phyloP scores from a whole-genome alignment of 768 basidiomycete genomes.

The Hirschioporus abietinus region DNA sequence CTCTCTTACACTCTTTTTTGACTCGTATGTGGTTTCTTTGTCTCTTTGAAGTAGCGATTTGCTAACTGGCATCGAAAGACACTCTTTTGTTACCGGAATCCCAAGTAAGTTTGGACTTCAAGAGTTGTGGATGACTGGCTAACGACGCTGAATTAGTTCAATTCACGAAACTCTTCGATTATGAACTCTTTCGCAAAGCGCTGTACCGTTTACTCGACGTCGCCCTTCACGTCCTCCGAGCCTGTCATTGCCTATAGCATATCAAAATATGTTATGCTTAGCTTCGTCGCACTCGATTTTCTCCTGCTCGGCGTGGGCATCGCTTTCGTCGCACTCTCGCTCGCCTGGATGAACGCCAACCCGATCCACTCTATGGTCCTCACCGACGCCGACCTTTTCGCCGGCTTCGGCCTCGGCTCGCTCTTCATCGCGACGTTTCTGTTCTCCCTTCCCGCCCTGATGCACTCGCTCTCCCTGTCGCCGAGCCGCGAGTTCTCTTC shows the following conservation, averaged over 20 bases:
- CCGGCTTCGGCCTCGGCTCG: background rate
- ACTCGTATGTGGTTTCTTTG: background rate
- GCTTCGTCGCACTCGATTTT: background rate
- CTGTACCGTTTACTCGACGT: background rate
- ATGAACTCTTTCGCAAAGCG: background rate
- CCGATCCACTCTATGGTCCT: background rate
- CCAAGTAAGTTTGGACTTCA: background rate
- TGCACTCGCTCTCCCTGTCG: background rate
- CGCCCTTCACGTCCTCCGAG: background rate
- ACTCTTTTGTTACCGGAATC: background rate
- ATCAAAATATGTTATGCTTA: background rate
- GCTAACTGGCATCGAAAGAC: background rate
- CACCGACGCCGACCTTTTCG: background rate
- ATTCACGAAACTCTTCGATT: background rate
- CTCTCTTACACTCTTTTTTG: background rate
- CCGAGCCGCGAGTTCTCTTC: background rate
- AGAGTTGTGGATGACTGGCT: background rate
- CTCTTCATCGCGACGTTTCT: background rate
- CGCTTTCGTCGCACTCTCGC: background rate
- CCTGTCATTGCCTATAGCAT: background rate
- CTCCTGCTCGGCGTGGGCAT: background rate
- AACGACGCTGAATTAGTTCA: background rate
- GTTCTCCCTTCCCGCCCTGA: background rate
- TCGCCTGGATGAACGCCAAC: conserved; percentile 1
- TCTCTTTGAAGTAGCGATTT: background rate